Percentiles rank a stretch among this genome's conserved stretches.
Conservation (phyloP, 768 basidiomycete genomes). For the Dacryopinax spathularia region DNA sequence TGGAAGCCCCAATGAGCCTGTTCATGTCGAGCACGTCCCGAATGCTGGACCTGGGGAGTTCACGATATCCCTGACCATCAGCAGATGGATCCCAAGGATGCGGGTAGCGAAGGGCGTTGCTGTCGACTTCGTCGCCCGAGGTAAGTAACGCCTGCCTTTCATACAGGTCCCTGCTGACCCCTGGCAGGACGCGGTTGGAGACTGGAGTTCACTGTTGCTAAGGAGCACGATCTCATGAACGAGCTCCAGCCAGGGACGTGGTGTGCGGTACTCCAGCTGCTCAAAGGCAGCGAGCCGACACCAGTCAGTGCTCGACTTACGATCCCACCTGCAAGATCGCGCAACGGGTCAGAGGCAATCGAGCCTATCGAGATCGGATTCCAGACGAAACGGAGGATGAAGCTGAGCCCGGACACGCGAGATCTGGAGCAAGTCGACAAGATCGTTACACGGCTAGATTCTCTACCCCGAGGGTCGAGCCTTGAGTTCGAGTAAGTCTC, state of each 20-base stretch:
- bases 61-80: constrained; percentile 26
- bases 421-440: not conserved
- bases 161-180: not conserved
- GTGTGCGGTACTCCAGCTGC: not conserved
- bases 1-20: constrained; percentile 37
- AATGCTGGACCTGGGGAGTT: constrained; percentile 39
- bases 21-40: constrained; percentile 39
- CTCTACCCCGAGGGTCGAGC: not conserved
- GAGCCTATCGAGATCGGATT: not conserved
- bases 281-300: not conserved
- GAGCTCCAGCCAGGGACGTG: not conserved
- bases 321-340: not conserved
- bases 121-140: constrained; percentile 53
- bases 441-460: not conserved
- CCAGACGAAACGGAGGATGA: not conserved
- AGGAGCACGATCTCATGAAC: not conserved
- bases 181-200: not conserved
- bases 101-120: constrained; percentile 38
- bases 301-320: not conserved
- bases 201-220: not conserved
- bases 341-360: not conserved
- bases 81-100: constrained; percentile 55
- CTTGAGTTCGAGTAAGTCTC: not conserved
- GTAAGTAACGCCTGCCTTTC: constrained; percentile 17
- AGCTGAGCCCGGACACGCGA: not conserved